Conservation (phyloP, 192 early-diverging fungal genomes). For the Gaertneriomyces sp. region DNA sequence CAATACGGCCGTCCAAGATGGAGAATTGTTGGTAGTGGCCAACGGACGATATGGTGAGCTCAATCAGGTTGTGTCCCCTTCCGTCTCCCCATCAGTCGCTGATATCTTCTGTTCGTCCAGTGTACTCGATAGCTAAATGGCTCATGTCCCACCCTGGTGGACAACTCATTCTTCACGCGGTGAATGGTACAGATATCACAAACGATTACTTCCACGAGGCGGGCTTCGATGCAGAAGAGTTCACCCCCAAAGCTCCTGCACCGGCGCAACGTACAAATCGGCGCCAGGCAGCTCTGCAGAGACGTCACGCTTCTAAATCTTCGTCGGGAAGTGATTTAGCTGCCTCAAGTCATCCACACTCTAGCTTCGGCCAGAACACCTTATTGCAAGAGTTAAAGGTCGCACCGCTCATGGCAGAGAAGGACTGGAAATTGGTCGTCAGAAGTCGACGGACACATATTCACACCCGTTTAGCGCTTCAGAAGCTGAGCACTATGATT, state of each 20-base stretch:
- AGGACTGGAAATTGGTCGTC: constrained; percentile 37
- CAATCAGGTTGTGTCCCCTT: constrained; percentile 7
- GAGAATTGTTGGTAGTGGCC: constrained; percentile 40
- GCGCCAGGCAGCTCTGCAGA: background rate
- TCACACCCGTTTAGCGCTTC: constrained; percentile 39
- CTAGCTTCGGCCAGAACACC: background rate
- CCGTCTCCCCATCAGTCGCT: background rate
- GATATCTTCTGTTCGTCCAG: background rate
- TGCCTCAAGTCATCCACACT: background rate
- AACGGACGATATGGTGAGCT: constrained; percentile 44
- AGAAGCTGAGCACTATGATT: constrained; percentile 29
- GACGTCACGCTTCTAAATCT: background rate
- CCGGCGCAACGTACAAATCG: constrained; percentile 23
- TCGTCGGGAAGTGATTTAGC: constrained; percentile 1
- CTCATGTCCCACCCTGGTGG: constrained; percentile 42
- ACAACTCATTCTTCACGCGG: constrained; percentile 41
- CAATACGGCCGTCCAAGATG: constrained; percentile 32
- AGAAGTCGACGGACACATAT: constrained; percentile 39
- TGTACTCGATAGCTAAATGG: constrained; percentile 10
- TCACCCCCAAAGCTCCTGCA: constrained; percentile 22
- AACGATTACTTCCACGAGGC: constrained; percentile 44
- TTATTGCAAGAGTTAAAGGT: constrained; percentile 24
- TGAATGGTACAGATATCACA: constrained; percentile 47
- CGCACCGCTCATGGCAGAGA: constrained; percentile 28
- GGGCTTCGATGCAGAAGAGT: constrained; percentile 43